Conservation (phyloP, 371 early-diverging fungal species). For the Rhizoclosmatium hyalinum region DNA sequence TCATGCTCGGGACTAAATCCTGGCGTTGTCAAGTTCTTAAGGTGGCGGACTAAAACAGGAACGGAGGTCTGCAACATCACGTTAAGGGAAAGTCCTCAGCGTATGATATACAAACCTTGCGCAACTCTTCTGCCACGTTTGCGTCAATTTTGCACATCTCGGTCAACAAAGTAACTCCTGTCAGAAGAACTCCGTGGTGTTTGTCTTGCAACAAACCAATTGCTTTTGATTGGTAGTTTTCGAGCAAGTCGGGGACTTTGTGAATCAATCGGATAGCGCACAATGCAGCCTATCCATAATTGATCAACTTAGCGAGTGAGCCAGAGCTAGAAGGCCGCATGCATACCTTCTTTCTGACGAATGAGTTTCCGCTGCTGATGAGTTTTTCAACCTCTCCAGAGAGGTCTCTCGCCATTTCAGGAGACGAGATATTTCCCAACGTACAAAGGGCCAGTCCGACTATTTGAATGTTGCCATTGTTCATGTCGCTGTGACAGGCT, state of each 20-base stretch:
- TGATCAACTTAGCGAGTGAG: neutral
- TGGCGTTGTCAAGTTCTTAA: constrained; percentile 85
- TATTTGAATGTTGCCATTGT: constrained; percentile 92
- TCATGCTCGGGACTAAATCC: constrained; percentile 96
- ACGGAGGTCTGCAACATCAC: constrained; percentile 61
- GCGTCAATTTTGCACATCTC: constrained; percentile 84
- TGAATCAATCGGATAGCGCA: constrained; percentile 90
- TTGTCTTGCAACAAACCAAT: constrained; percentile 85
- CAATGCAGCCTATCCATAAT: constrained; percentile 79
- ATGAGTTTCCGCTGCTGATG: constrained; percentile 87
- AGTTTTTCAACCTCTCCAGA: constrained; percentile 93
- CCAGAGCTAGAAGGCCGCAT: neutral
- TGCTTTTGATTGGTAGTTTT: constrained; percentile 79
- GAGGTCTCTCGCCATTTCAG: constrained; percentile 95
- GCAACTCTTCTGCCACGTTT: constrained; percentile 72
- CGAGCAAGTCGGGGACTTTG: constrained; percentile 91
- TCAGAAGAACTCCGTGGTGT: constrained; percentile 94
- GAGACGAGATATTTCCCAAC: constrained; percentile 92
- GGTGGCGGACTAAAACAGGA: constrained; percentile 83
- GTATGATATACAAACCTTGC: constrained; percentile 51
- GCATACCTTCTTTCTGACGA: constrained; percentile 92
- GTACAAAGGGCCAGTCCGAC: constrained; percentile 96
- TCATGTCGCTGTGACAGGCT: constrained; percentile 78
- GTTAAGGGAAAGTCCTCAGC: neutral
- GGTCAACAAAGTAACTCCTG: constrained; percentile 87